These are phyloP conservation scores for Ephemerocybe angulata DNA, from an alignment of 768 basidiomycete genomes.

Conservation along the genomic window DNA sequence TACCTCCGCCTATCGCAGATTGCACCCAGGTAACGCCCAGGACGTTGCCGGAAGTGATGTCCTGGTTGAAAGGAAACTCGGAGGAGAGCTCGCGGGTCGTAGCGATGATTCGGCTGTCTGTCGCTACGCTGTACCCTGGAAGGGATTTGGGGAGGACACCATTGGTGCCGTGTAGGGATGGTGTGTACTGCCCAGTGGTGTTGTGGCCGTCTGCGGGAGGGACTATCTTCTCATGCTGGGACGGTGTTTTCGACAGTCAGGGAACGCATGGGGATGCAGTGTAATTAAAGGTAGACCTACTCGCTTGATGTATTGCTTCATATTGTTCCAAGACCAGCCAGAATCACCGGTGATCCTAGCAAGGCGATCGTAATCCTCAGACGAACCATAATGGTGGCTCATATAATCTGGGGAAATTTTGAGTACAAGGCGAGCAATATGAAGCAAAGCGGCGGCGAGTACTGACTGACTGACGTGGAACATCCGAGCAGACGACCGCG, in stretches of 20 bases:
- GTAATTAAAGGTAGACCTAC: constrained; percentile 9
- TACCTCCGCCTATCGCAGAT: constrained; percentile 1
- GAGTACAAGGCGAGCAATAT: background rate
- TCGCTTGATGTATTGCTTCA: constrained; percentile 22
- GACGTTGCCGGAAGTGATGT: constrained; percentile 5
- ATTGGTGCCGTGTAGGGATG: constrained; percentile 24
- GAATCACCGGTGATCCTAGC: constrained; percentile 40
- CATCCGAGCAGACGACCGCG: constrained; percentile 12
- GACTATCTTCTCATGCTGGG: constrained; percentile 23
- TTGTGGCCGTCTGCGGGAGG: constrained; percentile 28
- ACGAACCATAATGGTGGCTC: constrained; percentile 25
- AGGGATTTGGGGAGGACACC: constrained; percentile 25
- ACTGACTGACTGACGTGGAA: constrained; percentile 14
- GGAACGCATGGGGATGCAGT: background rate
- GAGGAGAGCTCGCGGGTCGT: constrained; percentile 11
- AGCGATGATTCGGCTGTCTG: constrained; percentile 18
- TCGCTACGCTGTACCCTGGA: constrained; percentile 15
- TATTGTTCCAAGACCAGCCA: constrained; percentile 36
- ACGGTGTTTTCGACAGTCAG: background rate
- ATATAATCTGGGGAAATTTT: constrained; percentile 15
- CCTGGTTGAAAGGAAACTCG: constrained; percentile 7
- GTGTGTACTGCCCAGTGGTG: constrained; percentile 28
- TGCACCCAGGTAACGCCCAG: constrained; percentile 10
- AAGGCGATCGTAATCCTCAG: constrained; percentile 50
- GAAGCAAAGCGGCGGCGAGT: background rate